These are phyloP conservation scores for Phytopythium aichiense DNA, from an alignment of 352 stramenopile genomes.

Conservation along the genomic window DNA sequence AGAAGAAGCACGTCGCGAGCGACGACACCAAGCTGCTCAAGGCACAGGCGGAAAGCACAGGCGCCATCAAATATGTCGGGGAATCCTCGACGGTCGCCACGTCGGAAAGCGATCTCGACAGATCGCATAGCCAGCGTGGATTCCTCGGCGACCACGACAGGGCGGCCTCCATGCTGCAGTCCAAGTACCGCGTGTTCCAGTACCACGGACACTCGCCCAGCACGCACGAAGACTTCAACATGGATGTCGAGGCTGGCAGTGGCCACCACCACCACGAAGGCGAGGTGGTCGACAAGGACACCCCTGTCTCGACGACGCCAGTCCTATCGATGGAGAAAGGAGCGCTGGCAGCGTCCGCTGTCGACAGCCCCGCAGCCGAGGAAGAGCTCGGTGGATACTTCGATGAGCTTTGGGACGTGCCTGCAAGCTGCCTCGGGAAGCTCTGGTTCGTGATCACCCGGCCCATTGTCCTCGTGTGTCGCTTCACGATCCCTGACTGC, in stretches of 20 bases:
- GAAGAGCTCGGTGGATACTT: slow-evolving; percentile 53
- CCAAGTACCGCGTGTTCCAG: slow-evolving; percentile 74
- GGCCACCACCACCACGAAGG: slow-evolving; percentile 8
- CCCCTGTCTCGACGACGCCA: background rate
- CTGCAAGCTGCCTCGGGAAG: slow-evolving; percentile 34
- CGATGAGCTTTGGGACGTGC: slow-evolving; percentile 46
- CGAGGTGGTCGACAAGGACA: slow-evolving; percentile 3
- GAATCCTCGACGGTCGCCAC: background rate
- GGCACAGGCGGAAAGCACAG: background rate
- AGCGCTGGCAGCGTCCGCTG: background rate
- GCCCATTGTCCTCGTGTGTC: slow-evolving; percentile 62
- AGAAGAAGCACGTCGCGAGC: background rate
- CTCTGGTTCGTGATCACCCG: slow-evolving; percentile 58
- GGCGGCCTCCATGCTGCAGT: slow-evolving; percentile 53
- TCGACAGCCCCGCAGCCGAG: slow-evolving; percentile 3
- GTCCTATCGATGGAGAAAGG: background rate
- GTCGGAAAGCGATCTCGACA: background rate
- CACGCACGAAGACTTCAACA: slow-evolving; percentile 7
- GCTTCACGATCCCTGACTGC: slow-evolving; percentile 72
- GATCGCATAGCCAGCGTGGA: slow-evolving; percentile 15
- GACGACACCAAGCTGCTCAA: slow-evolving; percentile 19
- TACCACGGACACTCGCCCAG: slow-evolving; percentile 32
- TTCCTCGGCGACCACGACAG: slow-evolving; percentile 37
- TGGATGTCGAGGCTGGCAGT: slow-evolving; percentile 10
- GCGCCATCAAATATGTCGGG: background rate